phyloP scores from a whole-genome alignment of 192 early-diverging fungal genomes.

The Coemansia sp. region DNA sequence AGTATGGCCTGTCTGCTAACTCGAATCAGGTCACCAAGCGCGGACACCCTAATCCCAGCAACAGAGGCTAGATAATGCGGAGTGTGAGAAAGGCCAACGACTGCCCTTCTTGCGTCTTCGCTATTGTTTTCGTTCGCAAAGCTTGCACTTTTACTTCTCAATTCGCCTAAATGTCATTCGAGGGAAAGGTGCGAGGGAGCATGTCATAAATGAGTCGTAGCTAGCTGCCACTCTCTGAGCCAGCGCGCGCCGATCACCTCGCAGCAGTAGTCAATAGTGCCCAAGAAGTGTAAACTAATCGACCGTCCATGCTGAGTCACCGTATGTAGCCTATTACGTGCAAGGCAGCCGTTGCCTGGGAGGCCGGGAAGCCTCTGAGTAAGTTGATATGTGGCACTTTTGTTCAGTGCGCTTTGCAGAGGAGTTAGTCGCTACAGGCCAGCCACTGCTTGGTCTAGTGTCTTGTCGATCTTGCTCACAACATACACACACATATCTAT shows the following conservation, averaged over 20 bases:
- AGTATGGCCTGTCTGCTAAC: neutral
- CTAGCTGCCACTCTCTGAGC: too few relatives aligned
- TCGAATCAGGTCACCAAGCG: neutral
- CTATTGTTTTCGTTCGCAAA: too few relatives aligned
- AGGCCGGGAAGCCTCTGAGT: slow-evolving; percentile 90
- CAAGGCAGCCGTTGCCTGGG: slow-evolving; percentile 96
- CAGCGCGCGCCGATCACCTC: neutral
- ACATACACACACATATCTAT: neutral
- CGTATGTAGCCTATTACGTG: slow-evolving; percentile 66
- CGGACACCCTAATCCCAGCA: neutral
- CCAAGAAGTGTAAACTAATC: too few relatives aligned
- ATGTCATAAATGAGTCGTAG: neutral
- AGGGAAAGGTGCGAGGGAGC: slow-evolving; percentile 19
- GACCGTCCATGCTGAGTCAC: neutral
- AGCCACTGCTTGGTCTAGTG: too few relatives aligned
- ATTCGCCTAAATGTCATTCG: slow-evolving; percentile 19
- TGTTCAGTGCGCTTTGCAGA: neutral
- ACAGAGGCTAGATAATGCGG: neutral
- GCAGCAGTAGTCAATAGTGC: slow-evolving; percentile 1
- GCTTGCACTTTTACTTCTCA: neutral
- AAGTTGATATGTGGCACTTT: slow-evolving; percentile 39
- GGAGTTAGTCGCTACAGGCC: neutral
- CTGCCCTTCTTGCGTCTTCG: too few relatives aligned
- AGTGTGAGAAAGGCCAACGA: too few relatives aligned
- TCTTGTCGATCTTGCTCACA: neutral